Percentiles rank a stretch among this genome's conserved stretches.
phyloP scores from a whole-genome alignment of 2,329 filamentous ascomycete species.

The Rhynchosporium secalis region DNA sequence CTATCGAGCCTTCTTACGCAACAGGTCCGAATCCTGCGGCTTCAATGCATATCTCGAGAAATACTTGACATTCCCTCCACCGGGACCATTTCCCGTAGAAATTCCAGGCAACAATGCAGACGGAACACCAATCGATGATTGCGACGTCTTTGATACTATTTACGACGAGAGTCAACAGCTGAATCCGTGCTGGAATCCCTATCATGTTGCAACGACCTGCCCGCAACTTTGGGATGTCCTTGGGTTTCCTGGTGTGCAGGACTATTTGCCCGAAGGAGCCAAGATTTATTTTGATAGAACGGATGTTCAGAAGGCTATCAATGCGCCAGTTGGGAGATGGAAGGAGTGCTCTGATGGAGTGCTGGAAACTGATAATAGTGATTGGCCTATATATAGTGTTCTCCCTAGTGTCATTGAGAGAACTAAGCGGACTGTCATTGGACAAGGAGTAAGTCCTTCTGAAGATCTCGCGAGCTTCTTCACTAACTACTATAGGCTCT shows the following conservation, averaged over 20 bases:
- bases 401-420: constrained; percentile 72
- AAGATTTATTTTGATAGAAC: constrained; percentile 62
- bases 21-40: constrained; percentile 57
- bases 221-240: constrained; percentile 69
- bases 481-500: constrained; percentile 36
- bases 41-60: constrained; percentile 60
- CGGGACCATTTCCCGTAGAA: constrained; percentile 54
- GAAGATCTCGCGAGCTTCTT: background rate
- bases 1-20: constrained; percentile 53
- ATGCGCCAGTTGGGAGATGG: constrained; percentile 70
- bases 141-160: constrained; percentile 59
- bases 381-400: constrained; percentile 55
- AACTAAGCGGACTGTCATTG: constrained; percentile 72
- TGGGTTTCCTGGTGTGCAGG: constrained; percentile 63
- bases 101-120: constrained; percentile 47
- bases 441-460: constrained; percentile 61
- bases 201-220: constrained; percentile 71
- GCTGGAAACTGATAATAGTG: constrained; percentile 51
- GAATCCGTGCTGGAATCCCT: constrained; percentile 81
- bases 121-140: constrained; percentile 46
- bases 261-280: constrained; percentile 63
- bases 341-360: constrained; percentile 55
- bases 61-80: constrained; percentile 69
- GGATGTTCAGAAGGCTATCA: constrained; percentile 62
- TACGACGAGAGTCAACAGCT: constrained; percentile 51